Percentiles rank a stretch among this genome's conserved stretches.
phyloP scores from a whole-genome alignment of 306 rosid genomes.

The Luffa aegyptiaca region DNA sequence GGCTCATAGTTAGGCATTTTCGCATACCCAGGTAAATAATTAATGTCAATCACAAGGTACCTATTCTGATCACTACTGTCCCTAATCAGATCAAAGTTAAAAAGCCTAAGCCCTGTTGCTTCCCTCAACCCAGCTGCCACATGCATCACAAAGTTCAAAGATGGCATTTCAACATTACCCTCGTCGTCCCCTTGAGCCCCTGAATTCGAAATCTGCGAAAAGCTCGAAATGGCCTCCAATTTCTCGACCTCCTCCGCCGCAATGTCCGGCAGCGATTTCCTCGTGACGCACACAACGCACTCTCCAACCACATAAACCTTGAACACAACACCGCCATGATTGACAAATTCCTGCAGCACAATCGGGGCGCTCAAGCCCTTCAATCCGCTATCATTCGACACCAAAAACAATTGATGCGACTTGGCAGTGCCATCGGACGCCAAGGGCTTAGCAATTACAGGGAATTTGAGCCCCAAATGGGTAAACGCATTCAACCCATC shows the following conservation, averaged over 20 bases:
- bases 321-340: conserved; percentile 89
- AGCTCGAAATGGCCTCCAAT: conserved; percentile 44
- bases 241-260: conserved; percentile 45
- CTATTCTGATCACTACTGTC: conserved; percentile 61
- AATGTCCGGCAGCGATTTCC: conserved; percentile 80
- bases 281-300: conserved; percentile 64
- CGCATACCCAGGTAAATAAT: conserved; percentile 97
- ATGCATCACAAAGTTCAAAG: conserved; percentile 39
- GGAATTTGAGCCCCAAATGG: conserved; percentile 42
- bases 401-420: conserved; percentile 75
- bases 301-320: conserved; percentile 82
- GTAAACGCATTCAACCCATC: conserved; percentile 45
- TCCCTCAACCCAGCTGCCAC: conserved; percentile 56
- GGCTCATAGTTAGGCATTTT: conserved; percentile 88
- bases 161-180: conserved; percentile 74
- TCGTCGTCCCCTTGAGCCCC: conserved; percentile 34
- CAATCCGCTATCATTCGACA: conserved; percentile 44
- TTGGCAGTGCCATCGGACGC: conserved; percentile 78
- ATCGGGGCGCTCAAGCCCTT: conserved; percentile 63
- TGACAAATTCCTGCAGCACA: conserved; percentile 80
- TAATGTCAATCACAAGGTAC: conserved; percentile 80
- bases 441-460: conserved; percentile 75
- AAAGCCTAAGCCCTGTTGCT: conserved; percentile 53
- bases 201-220: conserved; percentile 75
- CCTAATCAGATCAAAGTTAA: conserved; percentile 82